Evolutionary conservation across 257 asterid species (phyloP).

Genomic region (Anisodus tanguticus): DNA sequence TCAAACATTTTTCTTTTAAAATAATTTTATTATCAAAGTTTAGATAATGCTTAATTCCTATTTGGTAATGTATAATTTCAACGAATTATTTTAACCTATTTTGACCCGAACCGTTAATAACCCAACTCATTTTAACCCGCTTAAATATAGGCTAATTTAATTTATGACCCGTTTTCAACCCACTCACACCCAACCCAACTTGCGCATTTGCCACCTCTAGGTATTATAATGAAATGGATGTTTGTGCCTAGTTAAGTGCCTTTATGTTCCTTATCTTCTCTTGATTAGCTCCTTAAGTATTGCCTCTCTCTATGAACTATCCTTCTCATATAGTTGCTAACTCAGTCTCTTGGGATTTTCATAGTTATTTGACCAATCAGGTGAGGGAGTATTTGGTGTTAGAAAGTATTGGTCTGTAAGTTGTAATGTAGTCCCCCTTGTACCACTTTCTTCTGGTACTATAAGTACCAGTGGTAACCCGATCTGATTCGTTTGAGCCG

Average conservation of each 20-base stretch:
- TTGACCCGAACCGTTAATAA: neutral
- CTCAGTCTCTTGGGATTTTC: neutral
- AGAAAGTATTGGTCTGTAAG: neutral
- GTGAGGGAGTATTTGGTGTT: neutral
- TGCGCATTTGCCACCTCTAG: neutral
- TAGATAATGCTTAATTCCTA: no score
- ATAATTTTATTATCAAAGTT: neutral
- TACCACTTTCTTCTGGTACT: neutral
- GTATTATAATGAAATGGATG: neutral
- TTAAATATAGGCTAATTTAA: neutral
- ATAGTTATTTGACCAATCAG: slow-evolving; percentile 15
- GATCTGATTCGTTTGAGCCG: neutral
- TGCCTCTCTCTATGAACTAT: slow-evolving; percentile 1
- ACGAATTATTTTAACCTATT: neutral
- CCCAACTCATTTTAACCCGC: neutral
- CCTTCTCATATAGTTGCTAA: neutral
- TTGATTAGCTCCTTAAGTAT: neutral
- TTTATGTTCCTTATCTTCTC: neutral
- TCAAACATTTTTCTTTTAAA: neutral
- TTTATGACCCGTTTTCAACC: neutral
- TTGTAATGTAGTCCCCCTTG: neutral
- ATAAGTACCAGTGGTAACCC: neutral
- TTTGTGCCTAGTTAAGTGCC: neutral
- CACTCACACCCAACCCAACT: no score
- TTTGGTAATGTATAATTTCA: no score